Percentiles rank a stretch among this genome's conserved stretches.
phyloP scores from a whole-genome alignment of 768 basidiomycete species.

The Udeniomyces megalosporus region DNA sequence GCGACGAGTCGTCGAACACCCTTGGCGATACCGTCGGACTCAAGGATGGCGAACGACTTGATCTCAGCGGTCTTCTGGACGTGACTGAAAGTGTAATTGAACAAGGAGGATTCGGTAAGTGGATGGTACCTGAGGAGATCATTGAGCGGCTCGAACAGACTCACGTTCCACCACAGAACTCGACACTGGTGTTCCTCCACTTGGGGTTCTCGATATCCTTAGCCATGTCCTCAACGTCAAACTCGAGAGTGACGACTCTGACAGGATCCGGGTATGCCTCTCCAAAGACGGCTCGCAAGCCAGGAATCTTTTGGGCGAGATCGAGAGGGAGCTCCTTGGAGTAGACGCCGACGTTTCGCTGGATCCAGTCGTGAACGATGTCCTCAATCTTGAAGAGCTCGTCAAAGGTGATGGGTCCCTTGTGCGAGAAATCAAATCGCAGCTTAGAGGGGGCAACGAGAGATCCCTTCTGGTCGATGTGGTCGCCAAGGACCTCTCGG shows the following conservation, averaged over 20 bases:
- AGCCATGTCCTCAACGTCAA: slow-evolving; percentile 66
- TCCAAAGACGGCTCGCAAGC: slow-evolving; percentile 88
- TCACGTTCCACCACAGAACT: slow-evolving; percentile 97
- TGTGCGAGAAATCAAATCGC: slow-evolving; percentile 97
- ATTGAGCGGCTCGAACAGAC: slow-evolving; percentile 27
- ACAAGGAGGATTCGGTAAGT: neutral
- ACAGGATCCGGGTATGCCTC: slow-evolving; percentile 97
- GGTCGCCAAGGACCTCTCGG: slow-evolving; percentile 87
- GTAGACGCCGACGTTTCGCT: slow-evolving; percentile 70
- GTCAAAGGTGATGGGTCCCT: slow-evolving; percentile 56
- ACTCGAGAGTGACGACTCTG: slow-evolving; percentile 80
- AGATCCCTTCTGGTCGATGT: slow-evolving; percentile 95
- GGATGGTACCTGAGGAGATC: neutral
- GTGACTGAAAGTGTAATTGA: slow-evolving; percentile 39
- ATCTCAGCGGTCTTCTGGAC: slow-evolving; percentile 94
- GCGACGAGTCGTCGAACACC: slow-evolving; percentile 89
- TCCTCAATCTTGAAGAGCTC: slow-evolving; percentile 71
- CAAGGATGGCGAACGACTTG: slow-evolving; percentile 84
- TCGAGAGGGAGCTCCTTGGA: slow-evolving; percentile 69
- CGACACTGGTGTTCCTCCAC: slow-evolving; percentile 81
- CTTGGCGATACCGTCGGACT: slow-evolving; percentile 95
- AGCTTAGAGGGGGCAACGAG: slow-evolving; percentile 89
- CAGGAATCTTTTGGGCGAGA: slow-evolving; percentile 72
- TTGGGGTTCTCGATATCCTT: slow-evolving; percentile 72
- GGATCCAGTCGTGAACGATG: slow-evolving; percentile 78